These are phyloP conservation scores for Apiospora marii DNA, from an alignment of 2,329 filamentous ascomycete genomes.

Conservation along the genomic window DNA sequence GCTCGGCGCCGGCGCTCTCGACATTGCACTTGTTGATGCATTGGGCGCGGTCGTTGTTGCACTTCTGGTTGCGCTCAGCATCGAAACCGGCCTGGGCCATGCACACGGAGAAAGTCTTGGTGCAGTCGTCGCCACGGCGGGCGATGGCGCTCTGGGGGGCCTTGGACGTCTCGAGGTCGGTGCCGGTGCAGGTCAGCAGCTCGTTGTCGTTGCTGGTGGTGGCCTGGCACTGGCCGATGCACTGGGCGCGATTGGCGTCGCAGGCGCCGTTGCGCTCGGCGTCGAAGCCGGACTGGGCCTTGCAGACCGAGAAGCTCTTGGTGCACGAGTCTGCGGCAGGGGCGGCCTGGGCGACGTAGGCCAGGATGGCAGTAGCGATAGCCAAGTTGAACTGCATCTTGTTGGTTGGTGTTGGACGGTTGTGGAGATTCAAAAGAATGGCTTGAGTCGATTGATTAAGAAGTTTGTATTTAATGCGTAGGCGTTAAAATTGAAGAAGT, in stretches of 20 bases:
- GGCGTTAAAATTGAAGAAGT: not conserved
- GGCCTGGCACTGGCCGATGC: too few relatives aligned
- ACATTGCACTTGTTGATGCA: conserved; percentile 5
- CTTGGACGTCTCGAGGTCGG: too few relatives aligned
- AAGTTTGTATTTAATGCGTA: not conserved
- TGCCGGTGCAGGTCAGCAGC: too few relatives aligned
- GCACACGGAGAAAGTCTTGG: not conserved
- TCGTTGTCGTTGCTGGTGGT: too few relatives aligned
- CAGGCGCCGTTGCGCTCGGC: too few relatives aligned
- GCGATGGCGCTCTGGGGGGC: not conserved
- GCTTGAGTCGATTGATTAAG: not conserved
- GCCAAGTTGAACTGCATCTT: conserved; percentile 18
- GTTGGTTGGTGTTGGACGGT: not conserved
- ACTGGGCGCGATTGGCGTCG: too few relatives aligned
- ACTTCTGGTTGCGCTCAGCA: not conserved
- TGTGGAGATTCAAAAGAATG: not conserved
- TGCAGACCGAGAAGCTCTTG: too few relatives aligned
- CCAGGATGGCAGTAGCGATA: conserved; percentile 10
- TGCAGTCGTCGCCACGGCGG: not conserved
- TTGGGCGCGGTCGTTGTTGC: conserved; percentile 12
- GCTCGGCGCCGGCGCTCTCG: conserved; percentile 1
- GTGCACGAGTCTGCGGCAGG: too few relatives aligned
- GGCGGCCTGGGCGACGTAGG: conserved; percentile 14
- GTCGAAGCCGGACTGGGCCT: too few relatives aligned
- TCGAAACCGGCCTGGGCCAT: conserved; percentile 15